Base-by-base conservation (phyloP, 345 rosid genomes). In the Corchorus capsularis region DNA sequence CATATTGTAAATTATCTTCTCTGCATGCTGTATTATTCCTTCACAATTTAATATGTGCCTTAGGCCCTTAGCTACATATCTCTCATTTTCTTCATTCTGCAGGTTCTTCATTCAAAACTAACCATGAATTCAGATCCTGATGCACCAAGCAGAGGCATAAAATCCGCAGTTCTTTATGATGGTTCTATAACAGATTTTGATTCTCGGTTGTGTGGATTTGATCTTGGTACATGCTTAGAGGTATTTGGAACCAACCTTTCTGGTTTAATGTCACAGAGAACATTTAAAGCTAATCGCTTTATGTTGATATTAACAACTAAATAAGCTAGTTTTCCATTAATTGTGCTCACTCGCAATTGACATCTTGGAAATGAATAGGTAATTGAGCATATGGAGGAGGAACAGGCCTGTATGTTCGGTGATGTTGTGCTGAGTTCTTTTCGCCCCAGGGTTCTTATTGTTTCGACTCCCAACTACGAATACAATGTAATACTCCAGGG, bases 331-430 rank as follows among this genome's bases (percentile, higher is more conserved):
- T 55, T 71, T 34, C 16, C 32, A n/a, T 35, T 27, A 11, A 8
- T 66, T 79, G 37, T 10, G 22, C 3, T 49, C 32, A 8, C 59
- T 69, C 7, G 1, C 17, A 43, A 46, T 61, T 75, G 53, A 57
- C 46, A 27, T 32, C 68, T 54, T 66, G 74, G 15, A 41, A 72
- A 69, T 52, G 65, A 79, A 6, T 69, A 93, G 99, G 98, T 96
- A 11, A 96, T 93, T 76, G 99, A 96, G 83, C 98, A 93, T 79
- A 93, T 96, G 92, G 99, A 96, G 84, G 99, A 96, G 81, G 94
- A 92, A 15, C 86, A 91, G 67, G 97, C 98, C 43, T 73, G 74
- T 76, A 37, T 77, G 54, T 96, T 93, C 63, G 99, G 98, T 34
- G 87, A 87, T 16, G 77, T 81, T 3, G 97, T 89, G 74, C 85